Evolutionary conservation across 2,329 filamentous ascomycete genomes (phyloP), one percentile per base, ranked within the genome.

Genomic region (Periglandula ipomoeae): DNA sequence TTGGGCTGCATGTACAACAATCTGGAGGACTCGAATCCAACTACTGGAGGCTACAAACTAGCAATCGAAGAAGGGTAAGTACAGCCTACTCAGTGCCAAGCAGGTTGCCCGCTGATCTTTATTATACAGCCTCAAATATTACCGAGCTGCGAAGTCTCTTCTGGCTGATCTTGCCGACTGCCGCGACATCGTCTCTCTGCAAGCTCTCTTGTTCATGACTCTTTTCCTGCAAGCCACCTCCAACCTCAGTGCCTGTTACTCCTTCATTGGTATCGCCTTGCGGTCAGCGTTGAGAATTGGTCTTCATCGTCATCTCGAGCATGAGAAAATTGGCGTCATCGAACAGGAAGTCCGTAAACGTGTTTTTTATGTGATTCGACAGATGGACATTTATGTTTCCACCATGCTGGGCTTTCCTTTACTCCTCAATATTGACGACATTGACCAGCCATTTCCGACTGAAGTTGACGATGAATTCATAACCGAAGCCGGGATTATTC

Each of bases 181-280:
- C 56, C 81, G 86, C 42, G 86, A 90, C 60, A 70, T 91, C 39
- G 78, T 74, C 19, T 86, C 86, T 1, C 69, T 91, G 8, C 87
- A 93, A 62, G 81, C 84, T 2, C 74, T 93, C 6, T 69, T 89
- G 19, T 89, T 88, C 61, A 86, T 89, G 76, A 85, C 89, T 44
- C 70, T 91, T 3, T 93, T 90, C 60, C 73, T 91, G 1, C 87
- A 93, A 59, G 81, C 84, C 2, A 87, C 87, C 2, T 85, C 86
- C 9, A 87, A 88, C 60, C 69, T 91, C 26, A 87, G 82, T 60
- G 85, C 82, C 9, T 91, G 87, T 61, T 91, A 91, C 64, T 81
- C 85, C 0, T 89, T 88, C 56, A 76, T 91, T 43, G 87, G 87
- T 6, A 85, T 91, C 57, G 87, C 85, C 2, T 70, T 90, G 44